Evolutionary conservation across 2,329 filamentous ascomycete genomes (phyloP).

Genomic region (Fusarium newnesense): DNA sequence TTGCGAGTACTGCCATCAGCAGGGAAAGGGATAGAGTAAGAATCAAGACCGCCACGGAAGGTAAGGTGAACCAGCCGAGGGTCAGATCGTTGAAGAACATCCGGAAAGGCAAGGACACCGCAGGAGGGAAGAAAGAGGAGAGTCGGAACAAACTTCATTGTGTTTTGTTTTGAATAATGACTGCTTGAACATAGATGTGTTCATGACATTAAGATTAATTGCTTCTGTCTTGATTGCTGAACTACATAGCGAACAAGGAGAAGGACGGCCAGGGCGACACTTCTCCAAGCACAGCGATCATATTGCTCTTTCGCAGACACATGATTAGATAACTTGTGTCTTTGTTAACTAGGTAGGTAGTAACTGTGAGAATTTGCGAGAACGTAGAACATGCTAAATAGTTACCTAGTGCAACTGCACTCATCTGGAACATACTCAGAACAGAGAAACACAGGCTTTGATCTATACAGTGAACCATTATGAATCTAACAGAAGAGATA

Average conservation of each 20-base stretch:
- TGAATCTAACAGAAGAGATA: accelerated
- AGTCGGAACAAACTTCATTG: neutral
- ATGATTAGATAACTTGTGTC: neutral
- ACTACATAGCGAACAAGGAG: no score
- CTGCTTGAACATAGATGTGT: neutral
- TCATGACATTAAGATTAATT: accelerated
- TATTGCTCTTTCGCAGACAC: neutral
- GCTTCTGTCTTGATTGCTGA: neutral
- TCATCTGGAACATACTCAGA: neutral
- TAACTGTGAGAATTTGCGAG: no score
- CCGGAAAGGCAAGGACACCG: neutral
- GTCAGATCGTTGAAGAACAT: neutral
- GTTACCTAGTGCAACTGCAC: no score
- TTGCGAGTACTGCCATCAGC: neutral
- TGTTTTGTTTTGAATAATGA: neutral
- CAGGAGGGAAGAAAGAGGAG: no score
- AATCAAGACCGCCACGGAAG: neutral
- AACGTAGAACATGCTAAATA: neutral
- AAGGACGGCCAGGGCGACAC: neutral
- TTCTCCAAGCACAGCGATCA: neutral
- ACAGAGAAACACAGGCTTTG: neutral
- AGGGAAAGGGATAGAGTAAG: neutral
- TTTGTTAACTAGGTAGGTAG: no score
- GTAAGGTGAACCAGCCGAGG: neutral
- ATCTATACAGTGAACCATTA: no score